These are phyloP conservation scores for Neurospora discreta DNA, from an alignment of 495 filamentous ascomycete species.

Conservation along the genomic window DNA sequence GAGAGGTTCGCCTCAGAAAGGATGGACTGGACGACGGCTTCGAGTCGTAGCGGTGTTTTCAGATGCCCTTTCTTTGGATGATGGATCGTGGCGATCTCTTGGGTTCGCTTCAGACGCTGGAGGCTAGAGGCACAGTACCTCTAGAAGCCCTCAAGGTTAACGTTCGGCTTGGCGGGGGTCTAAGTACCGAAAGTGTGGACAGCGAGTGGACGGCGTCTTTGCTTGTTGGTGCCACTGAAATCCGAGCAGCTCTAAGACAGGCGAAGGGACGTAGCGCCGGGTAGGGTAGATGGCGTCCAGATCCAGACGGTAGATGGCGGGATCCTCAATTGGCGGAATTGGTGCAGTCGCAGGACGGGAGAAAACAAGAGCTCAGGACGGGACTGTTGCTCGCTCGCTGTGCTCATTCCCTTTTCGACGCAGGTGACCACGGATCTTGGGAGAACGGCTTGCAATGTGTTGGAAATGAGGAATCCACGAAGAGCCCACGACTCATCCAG, in stretches of 20 bases:
- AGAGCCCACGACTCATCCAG: neutral
- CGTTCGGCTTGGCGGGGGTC: neutral
- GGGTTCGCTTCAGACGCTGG: neutral
- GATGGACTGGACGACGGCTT: neutral
- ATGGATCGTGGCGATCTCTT: neutral
- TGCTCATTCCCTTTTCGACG: neutral
- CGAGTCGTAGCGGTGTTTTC: neutral
- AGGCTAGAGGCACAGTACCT: neutral
- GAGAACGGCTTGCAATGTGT: neutral
- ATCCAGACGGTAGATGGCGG: neutral
- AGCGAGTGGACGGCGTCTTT: neutral
- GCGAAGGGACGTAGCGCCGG: neutral
- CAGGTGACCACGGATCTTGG: neutral
- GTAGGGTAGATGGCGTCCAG: neutral
- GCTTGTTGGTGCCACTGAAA: neutral
- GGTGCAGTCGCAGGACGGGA: neutral
- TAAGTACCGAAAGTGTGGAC: neutral
- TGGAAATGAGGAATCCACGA: neutral
- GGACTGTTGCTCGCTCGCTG: neutral
- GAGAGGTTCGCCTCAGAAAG: neutral
- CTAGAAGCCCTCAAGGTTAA: neutral
- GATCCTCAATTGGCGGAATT: neutral
- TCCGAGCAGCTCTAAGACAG: neutral
- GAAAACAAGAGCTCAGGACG: neutral
- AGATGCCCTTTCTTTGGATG: neutral